Percentiles rank a stretch among this genome's conserved stretches.
These are phyloP conservation scores for Talaromyces wortmannii DNA, from an alignment of 495 filamentous ascomycete genomes.

Conservation along the genomic window DNA sequence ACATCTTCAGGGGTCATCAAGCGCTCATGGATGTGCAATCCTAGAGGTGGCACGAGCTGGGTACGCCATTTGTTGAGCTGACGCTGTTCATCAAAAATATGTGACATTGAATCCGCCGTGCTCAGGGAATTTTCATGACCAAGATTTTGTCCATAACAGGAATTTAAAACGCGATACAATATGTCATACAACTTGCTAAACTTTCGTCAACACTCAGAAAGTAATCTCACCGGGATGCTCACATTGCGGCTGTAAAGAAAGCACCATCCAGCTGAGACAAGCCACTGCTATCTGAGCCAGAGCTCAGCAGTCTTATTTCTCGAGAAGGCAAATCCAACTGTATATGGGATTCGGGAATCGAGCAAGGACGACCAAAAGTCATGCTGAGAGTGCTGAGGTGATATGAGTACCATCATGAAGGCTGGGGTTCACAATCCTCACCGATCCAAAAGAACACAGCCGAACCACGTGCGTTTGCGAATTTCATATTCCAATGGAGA, in stretches of 20 bases:
- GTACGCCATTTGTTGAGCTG: neutral
- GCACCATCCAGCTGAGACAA: slow-evolving; percentile 7
- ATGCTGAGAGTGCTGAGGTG: slow-evolving; percentile 18
- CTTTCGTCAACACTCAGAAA: neutral
- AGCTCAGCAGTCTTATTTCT: slow-evolving; percentile 12
- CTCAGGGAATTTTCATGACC: slow-evolving; percentile 10
- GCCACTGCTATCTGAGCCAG: neutral
- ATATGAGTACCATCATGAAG: neutral
- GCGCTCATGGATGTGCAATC: neutral
- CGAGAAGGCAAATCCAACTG: slow-evolving; percentile 22
- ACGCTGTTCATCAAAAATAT: slow-evolving; percentile 1
- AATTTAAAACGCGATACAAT: slow-evolving; percentile 22
- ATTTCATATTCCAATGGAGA: slow-evolving; percentile 28
- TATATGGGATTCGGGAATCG: slow-evolving; percentile 25
- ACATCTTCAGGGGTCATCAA: slow-evolving; percentile 3
- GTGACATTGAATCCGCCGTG: slow-evolving; percentile 2
- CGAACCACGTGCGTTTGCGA: slow-evolving; percentile 38
- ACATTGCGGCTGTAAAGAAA: slow-evolving; percentile 31
- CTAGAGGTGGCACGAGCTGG: slow-evolving; percentile 6
- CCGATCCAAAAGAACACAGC: slow-evolving; percentile 38
- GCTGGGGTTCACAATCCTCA: slow-evolving; percentile 3
- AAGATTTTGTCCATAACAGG: slow-evolving; percentile 23
- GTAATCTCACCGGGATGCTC: slow-evolving; percentile 8
- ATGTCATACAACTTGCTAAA: slow-evolving; percentile 6
- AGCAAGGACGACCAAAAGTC: slow-evolving; percentile 24